Evolutionary conservation across 1,139 yeast genomes (phyloP), one percentile per base, ranked within the genome.

Genomic region (Pichia kudriavzevii): DNA sequence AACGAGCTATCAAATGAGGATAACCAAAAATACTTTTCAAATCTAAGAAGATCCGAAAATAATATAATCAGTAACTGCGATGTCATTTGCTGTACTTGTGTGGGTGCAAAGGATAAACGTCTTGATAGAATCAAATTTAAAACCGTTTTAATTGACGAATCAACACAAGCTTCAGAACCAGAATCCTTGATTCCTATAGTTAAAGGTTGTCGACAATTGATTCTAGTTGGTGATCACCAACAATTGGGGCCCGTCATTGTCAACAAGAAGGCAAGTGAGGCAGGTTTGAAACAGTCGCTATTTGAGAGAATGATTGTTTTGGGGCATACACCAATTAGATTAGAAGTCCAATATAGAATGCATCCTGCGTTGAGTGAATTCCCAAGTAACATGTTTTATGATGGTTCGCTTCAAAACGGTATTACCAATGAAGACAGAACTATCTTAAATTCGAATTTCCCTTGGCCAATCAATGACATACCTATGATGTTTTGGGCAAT

Each of bases 401-500:
- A 87, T 50, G 97, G 97, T 22, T 71, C 82, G 31, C 69, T 88
- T 48, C 96, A 87, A 56, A 87, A 87, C 54, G 96, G 96, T 47
- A 94, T 87, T 9, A 79, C 93, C 0, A 66, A 72, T 17, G 82
- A 77, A 38, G 80, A 84, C 47, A 68, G 96, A 45, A 61, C 69
- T 14, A 58, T 79, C 21, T 52, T 63, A 7, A 61, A 70, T 18
- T 66, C 76, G 5, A 66, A 70, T 6, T 85, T 87, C 63, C 95
- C 95, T 12, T 88, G 96, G 96, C 95, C 96, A 0, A 79, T 81
- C 19, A 63, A 66, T 25, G 80, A 76, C 34, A 67, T 67, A 3
- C 96, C 96, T 14, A 84, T 85, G 95, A 82, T 87, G 93, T 84
- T 88, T 51, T 87, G 96, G 95, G 81, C 87, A 3, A 80, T 80